A percentile compares a stretch with the other conserved stretches of the same genome.
Conservation (phyloP, 2,329 filamentous ascomycete species). For the Cladosporium halotolerans region DNA sequence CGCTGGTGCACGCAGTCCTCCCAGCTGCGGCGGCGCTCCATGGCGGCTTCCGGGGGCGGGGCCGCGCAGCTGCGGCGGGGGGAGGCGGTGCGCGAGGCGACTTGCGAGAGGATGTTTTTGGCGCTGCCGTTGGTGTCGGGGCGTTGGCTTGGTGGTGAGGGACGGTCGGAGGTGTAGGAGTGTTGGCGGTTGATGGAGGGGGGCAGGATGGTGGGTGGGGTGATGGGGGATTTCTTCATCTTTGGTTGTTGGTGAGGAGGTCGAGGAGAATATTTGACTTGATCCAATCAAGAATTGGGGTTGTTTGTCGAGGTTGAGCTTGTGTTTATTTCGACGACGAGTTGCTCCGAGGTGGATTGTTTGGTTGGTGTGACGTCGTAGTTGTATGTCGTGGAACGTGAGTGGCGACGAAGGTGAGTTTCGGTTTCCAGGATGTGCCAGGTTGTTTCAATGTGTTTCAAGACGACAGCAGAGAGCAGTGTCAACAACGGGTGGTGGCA, state of each 20-base stretch:
- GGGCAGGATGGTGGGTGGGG: slow-evolving; percentile 21
- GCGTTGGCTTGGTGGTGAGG: too few relatives aligned
- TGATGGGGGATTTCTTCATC: slow-evolving; percentile 22
- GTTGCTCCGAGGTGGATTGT: neutral
- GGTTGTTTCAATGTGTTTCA: too few relatives aligned
- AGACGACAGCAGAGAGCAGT: too few relatives aligned
- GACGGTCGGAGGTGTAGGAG: slow-evolving; percentile 19
- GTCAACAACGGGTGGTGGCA: too few relatives aligned
- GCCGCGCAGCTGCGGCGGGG: slow-evolving; percentile 16
- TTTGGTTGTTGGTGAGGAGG: neutral
- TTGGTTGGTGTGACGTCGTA: neutral
- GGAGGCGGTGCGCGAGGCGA: slow-evolving; percentile 20
- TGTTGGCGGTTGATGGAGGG: slow-evolving; percentile 26
- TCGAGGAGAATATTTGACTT: neutral
- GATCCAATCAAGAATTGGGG: neutral
- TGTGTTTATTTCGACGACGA: neutral
- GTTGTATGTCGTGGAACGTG: neutral
- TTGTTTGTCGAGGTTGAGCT: neutral
- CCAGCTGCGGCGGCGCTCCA: slow-evolving; percentile 18
- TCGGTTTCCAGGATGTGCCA: too few relatives aligned
- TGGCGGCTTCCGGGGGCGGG: neutral
- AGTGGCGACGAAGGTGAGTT: too few relatives aligned
- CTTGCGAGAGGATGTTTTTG: slow-evolving; percentile 15
- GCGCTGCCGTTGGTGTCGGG: neutral
- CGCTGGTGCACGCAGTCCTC: slow-evolving; percentile 27